These are phyloP conservation scores for Cenchrus americanus DNA, from an alignment of 176 grass and related monocot genomes.

Conservation along the genomic window DNA sequence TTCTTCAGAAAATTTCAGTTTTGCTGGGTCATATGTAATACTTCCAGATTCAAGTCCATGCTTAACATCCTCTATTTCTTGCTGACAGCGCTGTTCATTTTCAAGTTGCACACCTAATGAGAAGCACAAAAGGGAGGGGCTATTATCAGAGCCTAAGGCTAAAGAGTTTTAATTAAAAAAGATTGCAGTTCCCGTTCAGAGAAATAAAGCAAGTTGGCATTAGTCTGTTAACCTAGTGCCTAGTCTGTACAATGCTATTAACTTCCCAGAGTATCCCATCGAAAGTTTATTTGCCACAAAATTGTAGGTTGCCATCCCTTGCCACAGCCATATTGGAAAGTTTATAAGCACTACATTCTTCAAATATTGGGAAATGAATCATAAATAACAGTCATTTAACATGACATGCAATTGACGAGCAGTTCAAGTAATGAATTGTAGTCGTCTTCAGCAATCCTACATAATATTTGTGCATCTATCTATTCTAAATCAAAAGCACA, in stretches of 20 bases:
- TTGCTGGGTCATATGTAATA: constrained; percentile 69
- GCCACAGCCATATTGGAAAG: background rate
- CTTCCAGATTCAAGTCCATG: constrained; percentile 80
- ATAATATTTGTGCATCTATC: constrained; percentile 14
- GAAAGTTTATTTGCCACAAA: background rate
- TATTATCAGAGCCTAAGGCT: background rate
- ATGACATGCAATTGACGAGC: background rate
- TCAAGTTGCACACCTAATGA: constrained; percentile 70
- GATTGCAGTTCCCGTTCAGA: background rate
- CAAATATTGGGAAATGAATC: constrained; percentile 1
- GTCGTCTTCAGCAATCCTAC: constrained; percentile 7
- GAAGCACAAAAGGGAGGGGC: constrained; percentile 37
- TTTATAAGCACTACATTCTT: constrained; percentile 6
- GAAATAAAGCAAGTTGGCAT: constrained; percentile 31
- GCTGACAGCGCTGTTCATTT: constrained; percentile 96
- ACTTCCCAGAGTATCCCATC: background rate
- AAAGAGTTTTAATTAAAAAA: constrained; percentile 25
- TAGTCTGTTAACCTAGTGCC: background rate
- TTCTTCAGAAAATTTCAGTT: constrained; percentile 93
- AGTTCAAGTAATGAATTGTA: constrained; percentile 18
- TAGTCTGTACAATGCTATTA: background rate
- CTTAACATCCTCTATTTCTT: constrained; percentile 92
- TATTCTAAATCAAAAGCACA: constrained; percentile 15
- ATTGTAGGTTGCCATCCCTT: constrained; percentile 1
- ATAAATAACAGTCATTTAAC: constrained; percentile 14